These are phyloP conservation scores for Rhododendron vialii DNA, from an alignment of 148 eudicot species.

Conservation along the genomic window DNA sequence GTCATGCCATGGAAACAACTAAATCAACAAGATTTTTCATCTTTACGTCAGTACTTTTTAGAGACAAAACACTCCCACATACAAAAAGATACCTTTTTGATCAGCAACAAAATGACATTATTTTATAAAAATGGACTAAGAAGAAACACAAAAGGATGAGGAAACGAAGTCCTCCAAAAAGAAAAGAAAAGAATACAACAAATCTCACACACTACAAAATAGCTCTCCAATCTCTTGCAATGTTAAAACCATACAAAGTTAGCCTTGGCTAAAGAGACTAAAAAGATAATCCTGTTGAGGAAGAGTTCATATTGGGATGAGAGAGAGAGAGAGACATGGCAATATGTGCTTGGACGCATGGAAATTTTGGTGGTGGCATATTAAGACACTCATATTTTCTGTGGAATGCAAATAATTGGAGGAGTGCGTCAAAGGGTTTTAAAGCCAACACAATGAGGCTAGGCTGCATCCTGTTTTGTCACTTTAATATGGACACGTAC, in stretches of 20 bases:
- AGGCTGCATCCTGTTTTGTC: neutral
- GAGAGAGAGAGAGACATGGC: neutral
- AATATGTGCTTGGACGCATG: neutral
- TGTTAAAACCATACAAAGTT: neutral
- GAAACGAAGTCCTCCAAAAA: neutral
- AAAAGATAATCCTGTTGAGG: neutral
- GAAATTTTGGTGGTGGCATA: neutral
- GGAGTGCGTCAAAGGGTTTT: neutral
- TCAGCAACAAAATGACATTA: neutral
- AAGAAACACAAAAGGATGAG: neutral
- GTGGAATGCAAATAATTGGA: neutral
- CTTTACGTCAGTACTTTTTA: neutral
- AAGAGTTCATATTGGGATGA: neutral
- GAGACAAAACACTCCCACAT: neutral
- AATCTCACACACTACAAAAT: neutral
- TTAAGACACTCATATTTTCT: neutral
- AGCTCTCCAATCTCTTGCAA: neutral
- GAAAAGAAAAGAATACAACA: neutral
- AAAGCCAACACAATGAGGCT: neutral
- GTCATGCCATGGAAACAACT: neutral
- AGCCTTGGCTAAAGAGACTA: neutral
- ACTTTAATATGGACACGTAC: neutral
- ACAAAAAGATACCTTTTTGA: neutral
- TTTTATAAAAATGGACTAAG: neutral
- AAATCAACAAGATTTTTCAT: neutral